Evolutionary conservation across 805 yeast species (phyloP).

Genomic region (Starmera amethionina): DNA sequence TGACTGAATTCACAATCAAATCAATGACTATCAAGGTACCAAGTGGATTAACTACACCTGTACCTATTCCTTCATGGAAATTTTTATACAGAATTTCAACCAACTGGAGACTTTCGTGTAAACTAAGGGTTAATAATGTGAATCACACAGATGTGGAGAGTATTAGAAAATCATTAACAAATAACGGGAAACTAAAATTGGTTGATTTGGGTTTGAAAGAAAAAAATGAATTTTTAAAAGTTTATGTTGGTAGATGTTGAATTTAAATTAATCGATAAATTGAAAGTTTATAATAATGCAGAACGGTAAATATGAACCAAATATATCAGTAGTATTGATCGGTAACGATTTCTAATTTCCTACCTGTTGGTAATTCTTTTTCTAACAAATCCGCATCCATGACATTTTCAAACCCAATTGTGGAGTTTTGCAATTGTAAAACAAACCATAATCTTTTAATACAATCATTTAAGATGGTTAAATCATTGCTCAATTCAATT

Average conservation of each 20-base stretch:
- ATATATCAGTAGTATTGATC: background rate
- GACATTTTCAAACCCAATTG: too few relatives aligned
- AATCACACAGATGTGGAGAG: conserved; percentile 15
- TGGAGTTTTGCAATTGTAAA: too few relatives aligned
- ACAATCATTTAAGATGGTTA: too few relatives aligned
- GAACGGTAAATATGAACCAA: background rate
- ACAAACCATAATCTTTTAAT: too few relatives aligned
- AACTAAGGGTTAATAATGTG: conserved; percentile 14
- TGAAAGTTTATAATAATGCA: too few relatives aligned
- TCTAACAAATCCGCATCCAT: too few relatives aligned
- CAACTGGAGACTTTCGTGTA: conserved; percentile 13
- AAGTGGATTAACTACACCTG: conserved; percentile 23
- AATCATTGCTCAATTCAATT: too few relatives aligned
- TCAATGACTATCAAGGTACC: conserved; percentile 21
- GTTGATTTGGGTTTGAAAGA: conserved; percentile 32
- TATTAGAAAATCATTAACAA: conserved; percentile 24
- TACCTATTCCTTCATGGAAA: conserved; percentile 8
- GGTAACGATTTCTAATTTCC: background rate
- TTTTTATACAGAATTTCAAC: conserved; percentile 14
- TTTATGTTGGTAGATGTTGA: conserved; percentile 18
- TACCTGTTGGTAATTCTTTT: background rate
- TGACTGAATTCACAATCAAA: conserved; percentile 7
- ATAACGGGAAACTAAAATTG: conserved; percentile 38
- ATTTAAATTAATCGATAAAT: too few relatives aligned
- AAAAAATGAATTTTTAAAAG: conserved; percentile 34